Evolutionary conservation across 192 early-diverging fungal genomes (phyloP), one percentile per base, ranked within the genome.

Genomic region (Lunasporangiospora selenospora): DNA sequence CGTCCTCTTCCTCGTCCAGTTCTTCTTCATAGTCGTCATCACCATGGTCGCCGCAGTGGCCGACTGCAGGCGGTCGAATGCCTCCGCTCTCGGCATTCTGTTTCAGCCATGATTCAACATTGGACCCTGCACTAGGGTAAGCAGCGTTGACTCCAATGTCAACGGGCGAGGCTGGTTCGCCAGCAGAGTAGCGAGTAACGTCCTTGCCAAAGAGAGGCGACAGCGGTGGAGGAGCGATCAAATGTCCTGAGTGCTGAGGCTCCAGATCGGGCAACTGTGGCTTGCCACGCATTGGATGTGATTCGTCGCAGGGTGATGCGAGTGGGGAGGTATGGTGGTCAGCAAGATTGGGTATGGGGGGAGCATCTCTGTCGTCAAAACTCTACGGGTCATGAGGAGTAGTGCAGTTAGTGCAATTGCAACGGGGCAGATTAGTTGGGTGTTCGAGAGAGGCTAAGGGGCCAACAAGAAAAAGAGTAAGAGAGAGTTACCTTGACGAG

Each of bases 291-390:
- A n/a, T n/a, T n/a, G n/a, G n/a, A n/a, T n/a, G n/a, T n/a, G n/a
- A n/a, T n/a, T n/a, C n/a, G n/a, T n/a, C n/a, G n/a, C n/a, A n/a
- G n/a, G n/a, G n/a, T n/a, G n/a, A n/a, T n/a, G n/a, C n/a, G n/a
- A n/a, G n/a, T n/a, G n/a, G n/a, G n/a, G n/a, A n/a, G n/a, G n/a
- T n/a, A n/a, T n/a, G n/a, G n/a, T n/a, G n/a, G n/a, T n/a, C n/a
- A n/a, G n/a, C n/a, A n/a, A n/a, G n/a, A n/a, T n/a, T 31, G 13
- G 65, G 65, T 12, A 49, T 67, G 18, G 65, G 65, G 11, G 65
- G 65, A 24, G 65, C 65, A 23, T 67, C 65, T 18, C 54, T 67
- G 39, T 67, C 65, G 27, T 67, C 65, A 54, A 67, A 67, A n/a
- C n/a, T n/a, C n/a, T n/a, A n/a, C n/a, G n/a, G n/a, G n/a, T n/a